These are phyloP conservation scores for Fusarium albidum DNA, from an alignment of 2,329 filamentous ascomycete species.

Conservation along the genomic window DNA sequence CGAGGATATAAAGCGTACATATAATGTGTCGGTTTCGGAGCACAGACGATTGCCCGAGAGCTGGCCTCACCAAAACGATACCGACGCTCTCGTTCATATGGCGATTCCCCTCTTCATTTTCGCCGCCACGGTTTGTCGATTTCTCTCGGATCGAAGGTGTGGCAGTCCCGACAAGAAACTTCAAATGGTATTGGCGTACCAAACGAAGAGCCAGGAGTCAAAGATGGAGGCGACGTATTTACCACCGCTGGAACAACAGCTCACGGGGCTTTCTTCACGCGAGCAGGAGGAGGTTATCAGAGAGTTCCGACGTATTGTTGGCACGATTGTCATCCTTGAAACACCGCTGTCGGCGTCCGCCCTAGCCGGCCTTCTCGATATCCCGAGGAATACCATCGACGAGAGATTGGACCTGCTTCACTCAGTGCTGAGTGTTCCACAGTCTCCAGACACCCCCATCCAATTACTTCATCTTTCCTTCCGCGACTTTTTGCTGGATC, in stretches of 20 bases:
- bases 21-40: not conserved
- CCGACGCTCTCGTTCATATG: slow-evolving; percentile 33
- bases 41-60: not conserved
- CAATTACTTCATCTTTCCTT: slow-evolving; percentile 47
- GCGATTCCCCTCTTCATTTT: slow-evolving; percentile 47
- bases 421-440: slow-evolving; percentile 3
- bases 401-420: not conserved
- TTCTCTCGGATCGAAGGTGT: slow-evolving; percentile 31
- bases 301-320: slow-evolving; percentile 38
- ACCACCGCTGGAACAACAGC: slow-evolving; percentile 17
- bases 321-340: slow-evolving; percentile 35
- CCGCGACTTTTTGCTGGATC: slow-evolving; percentile 48
- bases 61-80: slow-evolving; percentile 14
- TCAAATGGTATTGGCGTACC: slow-evolving; percentile 32
- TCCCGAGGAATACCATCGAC: not conserved
- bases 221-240: slow-evolving; percentile 27
- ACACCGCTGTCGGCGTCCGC: slow-evolving; percentile 24
- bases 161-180: slow-evolving; percentile 37
- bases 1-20: not conserved
- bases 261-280: not conserved
- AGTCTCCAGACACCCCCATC: not conserved
- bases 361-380: slow-evolving; percentile 8
- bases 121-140: slow-evolving; percentile 44
- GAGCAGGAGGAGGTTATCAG: slow-evolving; percentile 16
- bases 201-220: not conserved